Base-by-base conservation (phyloP, 345 rosid genomes). In the Populus nigra region DNA sequence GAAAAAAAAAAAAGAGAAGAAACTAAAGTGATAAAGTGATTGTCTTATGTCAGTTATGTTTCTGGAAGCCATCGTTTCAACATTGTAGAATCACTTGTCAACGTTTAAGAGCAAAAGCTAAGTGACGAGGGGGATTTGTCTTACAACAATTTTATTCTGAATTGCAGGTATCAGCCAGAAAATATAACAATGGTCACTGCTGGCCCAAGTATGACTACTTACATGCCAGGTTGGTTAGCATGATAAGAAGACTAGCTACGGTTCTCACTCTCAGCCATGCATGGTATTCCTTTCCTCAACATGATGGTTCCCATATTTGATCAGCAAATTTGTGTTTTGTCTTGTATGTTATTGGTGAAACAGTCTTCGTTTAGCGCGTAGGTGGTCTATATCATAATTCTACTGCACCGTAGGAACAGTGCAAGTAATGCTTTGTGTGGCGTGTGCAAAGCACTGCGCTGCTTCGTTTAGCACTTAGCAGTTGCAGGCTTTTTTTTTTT, bases 221-320 rank as follows among this genome's bases (percentile, higher is more conserved):
- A 88, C 87, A 90, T 91, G 96, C 80, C 91, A 43, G 98, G 94
- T 81, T 95, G 99, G 99, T 81, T 95, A 74, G 98, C 98, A 59
- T 95, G 87, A 84, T 61, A 11, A 69, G 67, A 74, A 38, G 50
- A 71, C 17, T 4, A 25, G 18, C 16, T 18, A 36, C 27, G 53
- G 43, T 11, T 27, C 36, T 31, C 41, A 47, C 3, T 41, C 36
- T 31, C 41, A 47, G 68, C 27, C 69, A 61, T 82, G 78, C 61
- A 61, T 82, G 80, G 71, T 61, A 73, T 78, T 69, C 35, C 65
- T 67, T 71, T 47, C 61, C 31, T 49, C 29, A n/a, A 3, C 63
- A 9, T 12, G 15, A 59, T n/a, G 65, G 15, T 61, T 69, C 39
- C 41, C 43, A 38, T 47, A 45, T 47, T 57, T 68, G 27, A 50